These are phyloP conservation scores for Parmales sp. DNA, from an alignment of 108 stramenopile species.

Conservation along the genomic window DNA sequence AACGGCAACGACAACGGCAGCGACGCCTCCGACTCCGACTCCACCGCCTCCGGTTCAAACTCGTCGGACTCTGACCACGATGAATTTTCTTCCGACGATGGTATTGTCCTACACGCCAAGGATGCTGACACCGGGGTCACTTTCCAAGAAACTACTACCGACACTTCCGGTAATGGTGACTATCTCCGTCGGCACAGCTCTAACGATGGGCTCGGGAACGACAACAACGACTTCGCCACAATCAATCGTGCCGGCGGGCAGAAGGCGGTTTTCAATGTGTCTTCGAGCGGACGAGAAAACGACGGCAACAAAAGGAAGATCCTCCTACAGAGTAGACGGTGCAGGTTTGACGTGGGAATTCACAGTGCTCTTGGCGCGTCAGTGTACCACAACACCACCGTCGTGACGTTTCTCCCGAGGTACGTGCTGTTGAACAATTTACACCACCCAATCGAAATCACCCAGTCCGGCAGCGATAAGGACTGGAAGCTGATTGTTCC, in stretches of 20 bases:
- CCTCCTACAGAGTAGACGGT: too few species aligned
- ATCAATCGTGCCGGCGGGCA: background rate
- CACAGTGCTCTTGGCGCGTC: background rate
- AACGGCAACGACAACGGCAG: background rate
- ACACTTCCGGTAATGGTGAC: too few species aligned
- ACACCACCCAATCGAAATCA: background rate
- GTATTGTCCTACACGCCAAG: background rate
- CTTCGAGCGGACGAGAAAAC: too few species aligned
- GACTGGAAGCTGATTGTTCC: background rate
- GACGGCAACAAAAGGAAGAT: background rate
- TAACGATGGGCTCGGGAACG: too few species aligned
- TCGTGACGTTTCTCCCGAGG: slow-evolving; percentile 1
- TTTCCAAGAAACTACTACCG: too few species aligned
- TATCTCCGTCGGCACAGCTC: too few species aligned
- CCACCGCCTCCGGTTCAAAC: too few species aligned
- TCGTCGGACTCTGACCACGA: background rate
- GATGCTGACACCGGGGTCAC: too few species aligned
- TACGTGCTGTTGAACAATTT: slow-evolving; percentile 4
- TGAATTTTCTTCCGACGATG: background rate
- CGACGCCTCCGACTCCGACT: background rate
- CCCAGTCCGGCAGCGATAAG: slow-evolving; percentile 1
- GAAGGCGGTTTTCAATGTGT: background rate
- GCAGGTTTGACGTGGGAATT: background rate
- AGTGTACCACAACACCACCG: background rate
- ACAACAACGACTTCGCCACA: background rate